These are phyloP conservation scores for Fusarium mexicanum DNA, from an alignment of 2,329 filamentous ascomycete genomes.

Conservation along the genomic window DNA sequence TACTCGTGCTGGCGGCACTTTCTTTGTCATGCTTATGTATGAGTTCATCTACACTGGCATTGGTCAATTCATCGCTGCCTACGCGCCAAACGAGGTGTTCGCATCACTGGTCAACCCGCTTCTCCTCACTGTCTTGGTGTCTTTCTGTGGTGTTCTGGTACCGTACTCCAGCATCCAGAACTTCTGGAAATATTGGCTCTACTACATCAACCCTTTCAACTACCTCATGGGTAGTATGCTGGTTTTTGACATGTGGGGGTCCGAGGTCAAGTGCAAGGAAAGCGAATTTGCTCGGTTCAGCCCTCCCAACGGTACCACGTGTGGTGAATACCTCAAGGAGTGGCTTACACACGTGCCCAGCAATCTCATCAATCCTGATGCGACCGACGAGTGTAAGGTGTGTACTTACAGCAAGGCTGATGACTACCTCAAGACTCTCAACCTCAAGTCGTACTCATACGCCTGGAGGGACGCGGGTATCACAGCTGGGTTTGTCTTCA, in stretches of 20 bases:
- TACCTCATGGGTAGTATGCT: conserved; percentile 68
- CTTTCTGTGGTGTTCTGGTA: conserved; percentile 80
- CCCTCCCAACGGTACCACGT: conserved; percentile 63
- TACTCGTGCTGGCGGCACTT: conserved; percentile 59
- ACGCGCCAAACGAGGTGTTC: conserved; percentile 69
- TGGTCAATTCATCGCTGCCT: conserved; percentile 71
- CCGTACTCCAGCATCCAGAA: conserved; percentile 68
- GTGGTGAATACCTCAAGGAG: conserved; percentile 63
- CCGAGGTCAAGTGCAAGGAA: conserved; percentile 56
- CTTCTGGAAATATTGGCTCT: conserved; percentile 77
- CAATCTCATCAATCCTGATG: conserved; percentile 69
- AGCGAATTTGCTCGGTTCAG: conserved; percentile 62
- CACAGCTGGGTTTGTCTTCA: conserved; percentile 64
- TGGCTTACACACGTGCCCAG: conserved; percentile 58
- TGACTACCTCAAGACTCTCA: conserved; percentile 69
- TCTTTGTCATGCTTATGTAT: conserved; percentile 67
- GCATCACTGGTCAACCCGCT: conserved; percentile 67
- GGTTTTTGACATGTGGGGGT: conserved; percentile 60
- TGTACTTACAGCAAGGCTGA: conserved; percentile 67
- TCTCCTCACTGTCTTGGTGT: conserved; percentile 66
- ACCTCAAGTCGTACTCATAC: conserved; percentile 68
- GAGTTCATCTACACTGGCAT: conserved; percentile 70
- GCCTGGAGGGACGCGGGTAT: conserved; percentile 75
- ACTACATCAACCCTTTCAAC: conserved; percentile 69
- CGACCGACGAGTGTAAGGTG: conserved; percentile 64